These are phyloP conservation scores for Amaranthus tricolor DNA, from an alignment of 179 eudicot species.

Conservation along the genomic window DNA sequence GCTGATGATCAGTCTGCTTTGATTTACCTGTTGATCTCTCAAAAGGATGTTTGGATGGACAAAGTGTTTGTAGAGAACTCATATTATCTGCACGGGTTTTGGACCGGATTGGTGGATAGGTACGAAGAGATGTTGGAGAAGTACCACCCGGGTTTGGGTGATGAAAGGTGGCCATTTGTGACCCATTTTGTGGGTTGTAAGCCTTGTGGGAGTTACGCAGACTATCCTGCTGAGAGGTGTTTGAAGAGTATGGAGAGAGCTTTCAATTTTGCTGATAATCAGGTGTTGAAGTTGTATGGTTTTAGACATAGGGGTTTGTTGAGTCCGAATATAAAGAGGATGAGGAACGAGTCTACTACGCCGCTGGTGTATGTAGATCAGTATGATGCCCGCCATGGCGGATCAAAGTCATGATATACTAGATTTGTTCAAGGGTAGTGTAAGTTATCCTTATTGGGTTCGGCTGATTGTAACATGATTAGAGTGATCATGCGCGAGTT, in stretches of 20 bases:
- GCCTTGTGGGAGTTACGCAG: slow-evolving; percentile 62
- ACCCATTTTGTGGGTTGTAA: slow-evolving; percentile 74
- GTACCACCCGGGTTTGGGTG: slow-evolving; percentile 56
- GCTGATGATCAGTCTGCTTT: slow-evolving; percentile 76
- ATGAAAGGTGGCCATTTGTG: slow-evolving; percentile 63
- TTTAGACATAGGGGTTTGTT: slow-evolving; percentile 52
- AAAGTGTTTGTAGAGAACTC: slow-evolving; percentile 58
- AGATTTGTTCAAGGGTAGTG: slow-evolving; percentile 2
- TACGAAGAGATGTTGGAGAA: slow-evolving; percentile 52
- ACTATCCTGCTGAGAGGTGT: slow-evolving; percentile 60
- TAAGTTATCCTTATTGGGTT: slow-evolving; percentile 17
- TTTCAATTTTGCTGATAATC: slow-evolving; percentile 56
- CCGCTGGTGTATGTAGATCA: slow-evolving; percentile 45
- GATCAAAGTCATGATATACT: slow-evolving; percentile 24
- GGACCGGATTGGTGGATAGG: slow-evolving; percentile 56
- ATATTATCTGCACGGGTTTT: slow-evolving; percentile 58
- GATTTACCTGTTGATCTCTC: slow-evolving; percentile 51
- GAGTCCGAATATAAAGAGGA: slow-evolving; percentile 51
- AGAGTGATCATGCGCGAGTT: slow-evolving; percentile 17
- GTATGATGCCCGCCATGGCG: slow-evolving; percentile 35
- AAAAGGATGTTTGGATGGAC: slow-evolving; percentile 53
- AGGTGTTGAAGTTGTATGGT: slow-evolving; percentile 56
- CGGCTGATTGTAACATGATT: slow-evolving; percentile 23
- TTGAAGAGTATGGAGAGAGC: slow-evolving; percentile 69
- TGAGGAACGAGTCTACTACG: slow-evolving; percentile 46